phyloP scores from a whole-genome alignment of 495 filamentous ascomycete genomes.

The Sabuloglossum arenarium region DNA sequence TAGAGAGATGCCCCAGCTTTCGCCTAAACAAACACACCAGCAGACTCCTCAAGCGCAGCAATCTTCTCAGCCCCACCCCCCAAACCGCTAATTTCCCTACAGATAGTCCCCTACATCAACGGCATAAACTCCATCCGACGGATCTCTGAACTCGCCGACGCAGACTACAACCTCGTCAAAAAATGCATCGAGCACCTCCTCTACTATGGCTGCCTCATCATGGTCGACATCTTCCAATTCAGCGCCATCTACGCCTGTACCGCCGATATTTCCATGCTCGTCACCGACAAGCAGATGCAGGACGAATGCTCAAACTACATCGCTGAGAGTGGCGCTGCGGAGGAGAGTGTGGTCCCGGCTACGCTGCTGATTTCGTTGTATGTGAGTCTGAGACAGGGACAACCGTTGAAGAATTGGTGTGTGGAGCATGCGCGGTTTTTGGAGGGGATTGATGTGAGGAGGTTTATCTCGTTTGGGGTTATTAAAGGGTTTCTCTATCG shows the following conservation, averaged over 20 bases:
- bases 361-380: slow-evolving; percentile 31
- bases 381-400: slow-evolving; percentile 52
- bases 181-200: slow-evolving; percentile 58
- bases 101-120: slow-evolving; percentile 66
- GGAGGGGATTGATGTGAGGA: slow-evolving; percentile 58
- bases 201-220: slow-evolving; percentile 70
- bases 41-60: too few species aligned
- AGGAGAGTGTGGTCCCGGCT: not conserved
- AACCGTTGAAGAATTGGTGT: slow-evolving; percentile 66
- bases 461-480: slow-evolving; percentile 86
- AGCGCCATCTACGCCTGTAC: slow-evolving; percentile 75
- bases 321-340: slow-evolving; percentile 1
- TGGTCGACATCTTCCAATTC: slow-evolving; percentile 90
- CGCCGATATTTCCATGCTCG: slow-evolving; percentile 47
- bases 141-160: slow-evolving; percentile 66
- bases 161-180: slow-evolving; percentile 61
- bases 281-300: slow-evolving; percentile 47
- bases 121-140: slow-evolving; percentile 71
- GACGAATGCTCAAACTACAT: slow-evolving; percentile 67
- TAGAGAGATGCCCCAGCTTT: too few species aligned
- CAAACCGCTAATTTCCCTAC: not conserved
- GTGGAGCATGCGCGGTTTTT: slow-evolving; percentile 45
- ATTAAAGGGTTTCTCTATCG: slow-evolving; percentile 92
- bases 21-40: too few species aligned
- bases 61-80: too few species aligned